These are phyloP conservation scores for Leishmania guyanensis DNA, from an alignment of 208 protist species.

Conservation along the genomic window DNA sequence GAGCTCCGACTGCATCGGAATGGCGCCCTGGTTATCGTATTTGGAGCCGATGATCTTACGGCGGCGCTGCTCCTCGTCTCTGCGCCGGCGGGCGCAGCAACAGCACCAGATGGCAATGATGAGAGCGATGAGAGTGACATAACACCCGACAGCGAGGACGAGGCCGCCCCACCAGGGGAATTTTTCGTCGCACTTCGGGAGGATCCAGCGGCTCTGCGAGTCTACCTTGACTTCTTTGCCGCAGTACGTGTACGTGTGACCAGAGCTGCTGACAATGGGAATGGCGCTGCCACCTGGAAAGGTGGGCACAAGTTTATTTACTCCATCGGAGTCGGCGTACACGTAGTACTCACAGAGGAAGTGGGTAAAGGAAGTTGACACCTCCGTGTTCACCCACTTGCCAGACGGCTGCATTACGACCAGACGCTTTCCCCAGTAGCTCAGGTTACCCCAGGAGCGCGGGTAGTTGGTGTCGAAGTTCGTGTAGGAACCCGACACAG, in stretches of 20 bases:
- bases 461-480: slow-evolving; percentile 43
- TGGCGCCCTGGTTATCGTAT: slow-evolving; percentile 34
- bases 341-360: slow-evolving; percentile 64
- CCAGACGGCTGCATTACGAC: slow-evolving; percentile 41
- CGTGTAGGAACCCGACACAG: slow-evolving; percentile 25
- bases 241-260: slow-evolving; percentile 37
- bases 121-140: slow-evolving; percentile 41
- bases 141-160: slow-evolving; percentile 38
- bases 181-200: slow-evolving; percentile 30
- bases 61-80: slow-evolving; percentile 33
- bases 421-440: slow-evolving; percentile 46
- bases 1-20: slow-evolving; percentile 57
- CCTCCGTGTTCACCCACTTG: slow-evolving; percentile 51
- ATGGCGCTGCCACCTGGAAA: slow-evolving; percentile 51
- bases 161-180: slow-evolving; percentile 65
- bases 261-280: slow-evolving; percentile 6
- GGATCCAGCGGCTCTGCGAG: slow-evolving; percentile 31
- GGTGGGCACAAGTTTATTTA: slow-evolving; percentile 38
- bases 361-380: slow-evolving; percentile 29
- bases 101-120: slow-evolving; percentile 60
- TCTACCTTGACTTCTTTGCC: slow-evolving; percentile 32
- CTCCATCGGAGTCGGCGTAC: slow-evolving; percentile 44
- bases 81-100: slow-evolving; percentile 33
- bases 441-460: slow-evolving; percentile 38
- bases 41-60: slow-evolving; percentile 20